Base-by-base conservation (phyloP, 257 asterid species). In the Capsicum chinense region DNA sequence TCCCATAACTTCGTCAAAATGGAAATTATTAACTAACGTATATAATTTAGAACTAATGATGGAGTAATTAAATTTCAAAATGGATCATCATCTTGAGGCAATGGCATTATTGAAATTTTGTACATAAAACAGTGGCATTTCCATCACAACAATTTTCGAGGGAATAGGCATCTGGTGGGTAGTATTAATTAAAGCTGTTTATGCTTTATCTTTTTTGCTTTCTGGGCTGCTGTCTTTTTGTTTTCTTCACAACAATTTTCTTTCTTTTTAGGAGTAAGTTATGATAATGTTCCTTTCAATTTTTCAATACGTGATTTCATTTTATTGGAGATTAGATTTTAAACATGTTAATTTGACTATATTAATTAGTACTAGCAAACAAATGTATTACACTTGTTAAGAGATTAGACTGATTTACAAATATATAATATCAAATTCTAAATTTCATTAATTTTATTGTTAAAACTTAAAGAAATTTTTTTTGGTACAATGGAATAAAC, bases 151-250 rank as follows among this genome's bases (percentile, higher is more conserved):
- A 3, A 11, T 3, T 74, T 50, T 52, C 81, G 81, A 76, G 63
- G 81, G 1, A 26, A 26, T 26, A 26, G 33, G 33, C 48, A 76
- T 76, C 81, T 14, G 26, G 63, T 52, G 63, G 63, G 48, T 63
- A 1, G 44, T 12, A 66, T 66, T 66, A 26, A 52, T 76, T 52
- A 76, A 52, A 76, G 81, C 47, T 52, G 48, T 2, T 21, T 52
- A 14, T 1, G 5, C 81, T 76, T 76, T 76, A 76, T 52, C 81
- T 48, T 35, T 76, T 76, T 52, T 76, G 81, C 81, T 76, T 76
- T 76, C 52, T 52, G 63, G 48, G 47, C 63, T 52, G 13, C 48
- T 7, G 39, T 26, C n/a, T 26, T 19, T 74, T 73, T 11, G n/a
- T 19, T 52, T 21, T 21, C 44, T 76, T 26, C 21, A 26, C 52